phyloP scores from a whole-genome alignment of 495 filamentous ascomycete species.

The Gamarada debralockiae region DNA sequence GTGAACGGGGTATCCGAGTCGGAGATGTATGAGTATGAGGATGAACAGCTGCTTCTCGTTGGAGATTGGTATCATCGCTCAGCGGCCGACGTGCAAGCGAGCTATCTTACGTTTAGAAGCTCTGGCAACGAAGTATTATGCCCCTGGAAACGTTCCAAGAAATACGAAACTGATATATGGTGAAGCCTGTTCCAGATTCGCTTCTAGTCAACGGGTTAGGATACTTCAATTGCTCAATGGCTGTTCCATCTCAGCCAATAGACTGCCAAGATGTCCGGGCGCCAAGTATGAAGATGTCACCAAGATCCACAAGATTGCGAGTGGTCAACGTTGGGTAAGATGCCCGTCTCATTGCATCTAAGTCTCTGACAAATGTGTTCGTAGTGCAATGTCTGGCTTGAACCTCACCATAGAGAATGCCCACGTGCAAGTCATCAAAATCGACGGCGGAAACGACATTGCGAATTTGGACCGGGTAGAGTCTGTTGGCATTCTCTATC shows the following conservation, averaged over 20 bases:
- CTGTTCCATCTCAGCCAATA: constrained; percentile 37
- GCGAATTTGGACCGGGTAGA: not conserved
- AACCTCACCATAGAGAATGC: not conserved
- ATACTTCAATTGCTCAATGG: constrained; percentile 41
- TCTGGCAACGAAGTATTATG: constrained; percentile 30
- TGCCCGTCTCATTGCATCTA: not conserved
- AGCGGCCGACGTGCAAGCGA: constrained; percentile 33
- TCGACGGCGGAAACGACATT: not conserved
- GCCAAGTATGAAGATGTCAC: too few relatives aligned
- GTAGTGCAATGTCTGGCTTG: not conserved
- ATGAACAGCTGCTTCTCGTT: constrained; percentile 37
- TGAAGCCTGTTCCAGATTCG: constrained; percentile 42
- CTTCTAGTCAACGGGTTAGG: constrained; percentile 46
- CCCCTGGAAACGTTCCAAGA: not conserved
- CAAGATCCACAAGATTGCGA: constrained; percentile 3
- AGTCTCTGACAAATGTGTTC: not conserved
- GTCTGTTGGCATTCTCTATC: constrained; percentile 9
- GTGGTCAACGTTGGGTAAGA: constrained; percentile 15
- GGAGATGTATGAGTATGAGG: constrained; percentile 27
- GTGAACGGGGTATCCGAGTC: not conserved
- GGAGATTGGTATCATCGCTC: constrained; percentile 48
- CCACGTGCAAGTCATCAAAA: not conserved
- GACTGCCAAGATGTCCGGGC: constrained; percentile 27
- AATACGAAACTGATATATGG: not conserved
- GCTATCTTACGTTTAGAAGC: constrained; percentile 37